Evolutionary conservation across 1,284 basidiomycete genomes (phyloP), one percentile per base, ranked within the genome.

Genomic region (Ceratobasidium theobromae): DNA sequence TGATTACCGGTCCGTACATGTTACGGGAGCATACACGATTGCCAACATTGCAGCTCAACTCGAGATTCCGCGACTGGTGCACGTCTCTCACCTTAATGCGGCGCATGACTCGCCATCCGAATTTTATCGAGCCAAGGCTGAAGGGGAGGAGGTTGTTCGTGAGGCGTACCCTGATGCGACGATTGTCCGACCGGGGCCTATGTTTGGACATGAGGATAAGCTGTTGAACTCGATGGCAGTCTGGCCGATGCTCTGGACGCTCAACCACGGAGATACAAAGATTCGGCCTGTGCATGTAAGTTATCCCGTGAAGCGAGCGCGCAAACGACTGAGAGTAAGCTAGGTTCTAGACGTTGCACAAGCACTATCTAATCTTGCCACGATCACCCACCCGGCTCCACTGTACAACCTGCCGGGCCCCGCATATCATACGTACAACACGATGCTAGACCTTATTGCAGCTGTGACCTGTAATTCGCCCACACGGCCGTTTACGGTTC

Each of bases 151-250:
- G 71, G 86, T 84, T 53, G 95, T 98, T 70, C 88, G 87, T 75
- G 84, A 85, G 64, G 91, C 83, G 5, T 98, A 96, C 81, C 89
- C 91, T 4, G 82, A 82, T 48, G 94, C 95, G 30, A 98, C 93
- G 33, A 93, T 99, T 73, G 85, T 98, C 67, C 83, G 94, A 67
- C 97, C 97, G 45, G 86, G 84, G 4, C 77, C 83, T 38, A 86
- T 98, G 86, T 99, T 83, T 77, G 96, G 96, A 14, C 87, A 91
- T 74, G 97, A 99, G 79, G 96, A 99, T 80, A 93, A 91, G 76
- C 79, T 99, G 65, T 77, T 99, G 74, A 97, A 93, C 77, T 94
- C 92, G 76, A 92, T 98, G 77, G 90, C 93, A 93, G 93, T 85
- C 72, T 96, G 89, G 84, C 91, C 96, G n/a, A 88, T 93, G 71